Conservation (phyloP, 768 basidiomycete genomes). For the Floccularia luteovirens region DNA sequence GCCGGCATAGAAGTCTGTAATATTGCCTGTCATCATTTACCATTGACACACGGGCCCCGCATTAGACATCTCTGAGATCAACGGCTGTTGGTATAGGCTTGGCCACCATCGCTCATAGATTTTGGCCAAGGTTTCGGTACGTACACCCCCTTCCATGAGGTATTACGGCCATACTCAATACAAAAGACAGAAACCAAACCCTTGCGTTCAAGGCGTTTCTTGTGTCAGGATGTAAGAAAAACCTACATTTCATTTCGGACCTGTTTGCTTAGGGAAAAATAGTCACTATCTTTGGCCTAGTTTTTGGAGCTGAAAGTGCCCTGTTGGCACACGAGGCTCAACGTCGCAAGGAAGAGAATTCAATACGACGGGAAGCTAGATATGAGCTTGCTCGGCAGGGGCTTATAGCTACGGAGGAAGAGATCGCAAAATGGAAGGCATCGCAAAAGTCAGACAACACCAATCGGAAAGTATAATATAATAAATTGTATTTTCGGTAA, state of each 20-base stretch:
- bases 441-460: conserved; percentile 20
- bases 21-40: conserved; percentile 3
- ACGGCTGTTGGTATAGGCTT: conserved; percentile 52
- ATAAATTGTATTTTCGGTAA: background rate
- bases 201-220: conserved; percentile 78
- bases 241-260: background rate
- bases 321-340: conserved; percentile 63
- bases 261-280: background rate
- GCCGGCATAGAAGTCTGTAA: conserved; percentile 48
- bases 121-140: conserved; percentile 73
- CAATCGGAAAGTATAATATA: background rate
- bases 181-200: conserved; percentile 56
- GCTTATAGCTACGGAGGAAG: conserved; percentile 74
- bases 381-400: conserved; percentile 70
- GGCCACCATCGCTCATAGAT: conserved; percentile 54
- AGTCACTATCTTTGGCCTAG: conserved; percentile 63
- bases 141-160: background rate
- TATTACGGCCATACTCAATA: conserved; percentile 1
- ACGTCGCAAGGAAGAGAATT: conserved; percentile 60
- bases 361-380: conserved; percentile 64
- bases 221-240: conserved; percentile 55
- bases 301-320: conserved; percentile 71
- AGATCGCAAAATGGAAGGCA: conserved; percentile 74
- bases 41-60: conserved; percentile 1
- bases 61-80: conserved; percentile 47